A percentile compares a stretch with the other conserved stretches of the same genome.
phyloP scores from a whole-genome alignment of 805 yeast species.

The Blastobotrys mokoenaii region DNA sequence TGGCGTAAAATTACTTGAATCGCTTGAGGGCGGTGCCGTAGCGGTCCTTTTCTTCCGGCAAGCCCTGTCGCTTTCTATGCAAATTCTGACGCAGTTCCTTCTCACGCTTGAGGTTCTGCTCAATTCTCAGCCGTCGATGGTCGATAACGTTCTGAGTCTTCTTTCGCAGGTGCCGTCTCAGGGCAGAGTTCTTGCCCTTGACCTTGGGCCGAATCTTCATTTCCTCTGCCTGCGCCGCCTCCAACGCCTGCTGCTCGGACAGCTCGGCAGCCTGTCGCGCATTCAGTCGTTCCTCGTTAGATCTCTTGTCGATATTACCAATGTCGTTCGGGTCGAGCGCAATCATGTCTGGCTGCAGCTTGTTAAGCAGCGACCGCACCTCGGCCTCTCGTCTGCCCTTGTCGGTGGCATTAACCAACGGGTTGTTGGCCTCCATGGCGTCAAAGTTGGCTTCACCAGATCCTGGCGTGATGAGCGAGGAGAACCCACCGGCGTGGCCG shows the following conservation, averaged over 20 bases:
- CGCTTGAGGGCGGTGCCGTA: constrained; percentile 16
- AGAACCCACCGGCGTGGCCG: constrained; percentile 71
- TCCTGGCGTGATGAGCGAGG: constrained; percentile 90
- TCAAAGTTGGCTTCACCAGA: constrained; percentile 97
- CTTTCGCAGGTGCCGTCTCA: constrained; percentile 74
- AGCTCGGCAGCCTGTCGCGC: constrained; percentile 30
- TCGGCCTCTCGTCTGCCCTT: constrained; percentile 92
- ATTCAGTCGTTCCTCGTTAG: constrained; percentile 53
- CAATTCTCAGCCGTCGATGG: constrained; percentile 71
- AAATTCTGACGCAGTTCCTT: constrained; percentile 55
- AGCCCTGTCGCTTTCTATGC: constrained; percentile 37
- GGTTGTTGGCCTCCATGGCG: constrained; percentile 86
- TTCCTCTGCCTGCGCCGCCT: constrained; percentile 38
- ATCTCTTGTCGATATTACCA: constrained; percentile 73
- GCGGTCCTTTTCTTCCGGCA: constrained; percentile 28
- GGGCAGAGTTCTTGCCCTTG: constrained; percentile 73
- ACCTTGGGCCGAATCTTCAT: constrained; percentile 53
- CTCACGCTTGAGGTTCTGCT: constrained; percentile 65
- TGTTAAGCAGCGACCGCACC: constrained; percentile 76
- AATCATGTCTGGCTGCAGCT: constrained; percentile 87
- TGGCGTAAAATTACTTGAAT: constrained; percentile 13
- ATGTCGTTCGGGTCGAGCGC: constrained; percentile 80
- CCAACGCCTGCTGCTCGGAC: constrained; percentile 36
- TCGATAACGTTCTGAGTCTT: constrained; percentile 79
- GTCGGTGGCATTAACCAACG: constrained; percentile 83